phyloP scores from a whole-genome alignment of 1,284 basidiomycete genomes.

The Cutaneotrichosporon cavernicola region DNA sequence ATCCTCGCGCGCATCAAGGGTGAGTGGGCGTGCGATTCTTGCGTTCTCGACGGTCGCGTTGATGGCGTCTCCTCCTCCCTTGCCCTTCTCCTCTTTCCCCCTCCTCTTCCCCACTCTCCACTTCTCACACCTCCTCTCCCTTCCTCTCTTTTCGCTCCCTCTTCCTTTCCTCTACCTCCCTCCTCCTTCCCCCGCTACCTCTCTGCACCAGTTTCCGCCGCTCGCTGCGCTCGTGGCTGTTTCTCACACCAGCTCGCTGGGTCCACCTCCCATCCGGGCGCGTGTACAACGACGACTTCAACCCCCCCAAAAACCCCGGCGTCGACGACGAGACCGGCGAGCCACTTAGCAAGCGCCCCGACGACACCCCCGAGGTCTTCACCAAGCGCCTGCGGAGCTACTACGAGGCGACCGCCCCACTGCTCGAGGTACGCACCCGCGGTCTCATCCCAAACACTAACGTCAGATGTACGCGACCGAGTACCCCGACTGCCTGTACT shows the following conservation, averaged over 20 bases:
- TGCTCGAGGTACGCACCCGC: constrained; percentile 58
- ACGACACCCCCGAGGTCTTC: constrained; percentile 89
- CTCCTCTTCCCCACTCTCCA: neutral
- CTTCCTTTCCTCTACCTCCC: constrained; percentile 51
- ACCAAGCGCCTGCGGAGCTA: constrained; percentile 75
- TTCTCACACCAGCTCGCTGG: constrained; percentile 67
- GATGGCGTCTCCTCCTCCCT: no score
- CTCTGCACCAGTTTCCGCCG: no score
- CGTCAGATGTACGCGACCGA: constrained; percentile 65
- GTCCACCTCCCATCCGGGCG: constrained; percentile 89
- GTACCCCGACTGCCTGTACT: constrained; percentile 63
- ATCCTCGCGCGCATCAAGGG: constrained; percentile 83
- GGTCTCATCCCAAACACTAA: neutral
- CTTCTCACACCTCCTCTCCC: constrained; percentile 63
- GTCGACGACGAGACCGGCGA: constrained; percentile 92
- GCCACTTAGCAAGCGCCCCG: constrained; percentile 79
- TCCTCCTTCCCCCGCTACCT: no score
- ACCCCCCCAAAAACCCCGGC: constrained; percentile 81
- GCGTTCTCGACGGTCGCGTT: no score
- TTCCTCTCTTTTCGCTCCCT: constrained; percentile 77
- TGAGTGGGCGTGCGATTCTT: constrained; percentile 30
- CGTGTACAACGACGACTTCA: constrained; percentile 89
- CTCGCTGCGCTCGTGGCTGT: no score
- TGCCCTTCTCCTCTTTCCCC: neutral
- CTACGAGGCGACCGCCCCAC: constrained; percentile 81